Evolutionary conservation across 148 eudicot genomes (phyloP), one percentile per base, ranked within the genome.

Genomic region (Agrostemma githago): DNA sequence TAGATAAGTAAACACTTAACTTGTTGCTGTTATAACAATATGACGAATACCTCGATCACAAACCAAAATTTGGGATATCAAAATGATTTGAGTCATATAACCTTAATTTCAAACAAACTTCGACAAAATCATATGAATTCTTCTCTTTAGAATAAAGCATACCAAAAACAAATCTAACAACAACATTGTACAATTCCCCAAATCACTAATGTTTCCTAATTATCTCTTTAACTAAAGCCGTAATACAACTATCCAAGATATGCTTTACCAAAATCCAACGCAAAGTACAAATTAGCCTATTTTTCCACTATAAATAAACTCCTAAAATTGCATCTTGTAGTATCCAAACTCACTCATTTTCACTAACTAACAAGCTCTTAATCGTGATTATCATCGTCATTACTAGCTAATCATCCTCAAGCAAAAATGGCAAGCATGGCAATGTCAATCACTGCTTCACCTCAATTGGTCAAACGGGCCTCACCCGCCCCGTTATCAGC

Each of bases 341-440:
- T 60, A 17, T 60, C 63, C 26, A 60, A 60, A 60, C 63, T n/a
- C 20, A 60, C 63, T n/a, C 20, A 21, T 3, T 5, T 70, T 6
- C 60, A 48, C 51, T 57, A 48, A 15, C 14, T 12, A 62, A 19
- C 6, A 21, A 44, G 59, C 58, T 16, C 39, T 43, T 7, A 46
- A 46, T 21, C 14, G 8, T 9, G 20, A 8, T 5, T 10, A 48
- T 8, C 5, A 17, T 21, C 12, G 12, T n/a, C 14, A 41, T 42
- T 68, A n/a, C 7, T 68, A 8, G 26, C n/a, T 40, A 16, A n/a
- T 66, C 41, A 40, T 12, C 19, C 41, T 40, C 40, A 40, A 8
- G n/a, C 34, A 26, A 38, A 8, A 61, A 81, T 81, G 83, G 77
- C 63, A 60, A 60, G 63, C 63, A 60, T 60, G 63, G 63, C 34